A percentile compares a stretch with the other conserved stretches of the same genome.
Conservation (phyloP, 2,329 filamentous ascomycete genomes). For the Aspergillus quadrilineatus region DNA sequence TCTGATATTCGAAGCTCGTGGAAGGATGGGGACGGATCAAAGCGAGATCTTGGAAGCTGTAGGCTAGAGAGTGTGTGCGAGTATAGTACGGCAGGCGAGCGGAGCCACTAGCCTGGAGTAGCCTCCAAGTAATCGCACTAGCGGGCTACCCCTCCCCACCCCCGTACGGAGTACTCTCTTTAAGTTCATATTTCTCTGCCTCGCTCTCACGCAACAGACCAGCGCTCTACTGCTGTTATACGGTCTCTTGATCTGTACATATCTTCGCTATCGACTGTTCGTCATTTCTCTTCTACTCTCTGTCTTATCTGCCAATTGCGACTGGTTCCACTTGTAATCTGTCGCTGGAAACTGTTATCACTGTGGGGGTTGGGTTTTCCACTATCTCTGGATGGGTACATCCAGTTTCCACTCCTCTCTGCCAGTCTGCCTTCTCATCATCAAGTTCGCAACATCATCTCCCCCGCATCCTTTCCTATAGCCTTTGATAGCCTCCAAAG, state of each 20-base stretch:
- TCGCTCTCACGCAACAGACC: slow-evolving; percentile 4
- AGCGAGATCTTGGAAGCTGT: not conserved
- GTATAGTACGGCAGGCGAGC: slow-evolving; percentile 4
- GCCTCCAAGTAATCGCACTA: not conserved
- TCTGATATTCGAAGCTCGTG: not conserved
- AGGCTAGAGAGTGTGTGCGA: not conserved
- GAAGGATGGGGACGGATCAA: not conserved
- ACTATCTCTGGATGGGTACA: slow-evolving; percentile 14
- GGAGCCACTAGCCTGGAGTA: slow-evolving; percentile 4
- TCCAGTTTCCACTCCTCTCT: not conserved
- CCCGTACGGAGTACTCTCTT: slow-evolving; percentile 15
- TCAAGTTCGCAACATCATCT: slow-evolving; percentile 7
- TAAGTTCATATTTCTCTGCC: slow-evolving; percentile 7
- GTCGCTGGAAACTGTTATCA: slow-evolving; percentile 13
- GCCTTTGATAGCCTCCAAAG: not conserved
- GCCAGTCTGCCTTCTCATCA: not conserved
- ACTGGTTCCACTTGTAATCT: not conserved
- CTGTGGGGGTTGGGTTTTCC: slow-evolving; percentile 14
- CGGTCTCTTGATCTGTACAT: slow-evolving; percentile 8
- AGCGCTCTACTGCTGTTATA: not conserved
- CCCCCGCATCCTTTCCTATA: not conserved
- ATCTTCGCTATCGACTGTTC: not conserved
- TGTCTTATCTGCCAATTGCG: slow-evolving; percentile 9
- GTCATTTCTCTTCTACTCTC: slow-evolving; percentile 4
- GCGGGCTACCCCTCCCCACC: slow-evolving; percentile 26